These are phyloP conservation scores for Draba incana DNA, from an alignment of 345 rosid genomes.

Conservation along the genomic window DNA sequence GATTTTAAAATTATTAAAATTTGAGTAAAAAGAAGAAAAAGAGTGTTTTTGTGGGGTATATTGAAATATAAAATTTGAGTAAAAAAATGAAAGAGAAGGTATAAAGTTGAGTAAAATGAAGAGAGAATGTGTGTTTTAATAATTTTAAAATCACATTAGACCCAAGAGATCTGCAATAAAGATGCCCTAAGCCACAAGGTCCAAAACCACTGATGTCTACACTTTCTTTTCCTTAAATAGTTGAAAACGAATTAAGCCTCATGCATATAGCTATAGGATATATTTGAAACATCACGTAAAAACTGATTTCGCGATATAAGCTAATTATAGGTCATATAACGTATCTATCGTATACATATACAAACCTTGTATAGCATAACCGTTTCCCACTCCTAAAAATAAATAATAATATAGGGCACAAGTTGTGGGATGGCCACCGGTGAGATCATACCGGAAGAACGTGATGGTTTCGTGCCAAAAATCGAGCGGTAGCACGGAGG, in stretches of 20 bases:
- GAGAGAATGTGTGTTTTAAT: too few relatives aligned
- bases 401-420: constrained; percentile 58
- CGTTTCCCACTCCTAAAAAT: background rate
- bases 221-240: background rate
- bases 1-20: too few relatives aligned
- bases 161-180: too few relatives aligned
- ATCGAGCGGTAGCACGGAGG: constrained; percentile 34
- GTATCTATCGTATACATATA: background rate
- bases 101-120: too few relatives aligned
- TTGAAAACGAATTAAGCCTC: background rate
- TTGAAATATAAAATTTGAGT: too few relatives aligned
- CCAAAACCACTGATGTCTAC: background rate
- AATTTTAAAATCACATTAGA: too few relatives aligned
- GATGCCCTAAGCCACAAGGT: too few relatives aligned
- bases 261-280: background rate
- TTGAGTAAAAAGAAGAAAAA: too few relatives aligned
- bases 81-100: too few relatives aligned
- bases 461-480: constrained; percentile 53
- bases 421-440: constrained; percentile 98
- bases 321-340: constrained; percentile 5
- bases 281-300: constrained; percentile 10
- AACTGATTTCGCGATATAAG: background rate
- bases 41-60: too few relatives aligned
- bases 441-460: constrained; percentile 83
- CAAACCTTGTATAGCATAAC: constrained; percentile 12